Evolutionary conservation across 2,329 filamentous ascomycete genomes (phyloP).

Genomic region (Tolypocladium inflatum): DNA sequence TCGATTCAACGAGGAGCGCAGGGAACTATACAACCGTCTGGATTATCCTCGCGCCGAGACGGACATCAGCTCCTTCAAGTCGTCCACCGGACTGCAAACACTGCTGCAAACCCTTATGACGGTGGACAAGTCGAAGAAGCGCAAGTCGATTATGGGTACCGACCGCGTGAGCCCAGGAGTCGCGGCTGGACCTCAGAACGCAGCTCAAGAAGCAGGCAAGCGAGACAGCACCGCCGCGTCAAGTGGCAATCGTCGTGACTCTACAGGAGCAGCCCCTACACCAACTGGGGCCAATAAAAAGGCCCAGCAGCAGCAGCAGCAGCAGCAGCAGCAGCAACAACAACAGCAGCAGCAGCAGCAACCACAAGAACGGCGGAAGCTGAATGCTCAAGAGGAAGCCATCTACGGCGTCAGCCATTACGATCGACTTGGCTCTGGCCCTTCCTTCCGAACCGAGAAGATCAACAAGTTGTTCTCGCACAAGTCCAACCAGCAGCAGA

Average conservation of each 20-base stretch:
- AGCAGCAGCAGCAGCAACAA: conserved; percentile 19
- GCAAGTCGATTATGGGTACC: conserved; percentile 57
- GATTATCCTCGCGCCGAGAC: conserved; percentile 66
- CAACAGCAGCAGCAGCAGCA: conserved; percentile 17
- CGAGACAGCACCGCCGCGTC: conserved; percentile 45
- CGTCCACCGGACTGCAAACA: conserved; percentile 68
- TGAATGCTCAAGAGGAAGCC: conserved; percentile 65
- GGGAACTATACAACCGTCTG: conserved; percentile 76
- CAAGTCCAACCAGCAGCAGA: conserved; percentile 66
- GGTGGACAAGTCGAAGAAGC: conserved; percentile 83
- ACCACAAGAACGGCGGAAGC: conserved; percentile 53
- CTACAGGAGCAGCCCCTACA: conserved; percentile 20
- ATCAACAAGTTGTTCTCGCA: conserved; percentile 70
- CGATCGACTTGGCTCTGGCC: conserved; percentile 76
- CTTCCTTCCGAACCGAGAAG: conserved; percentile 81
- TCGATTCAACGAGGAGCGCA: conserved; percentile 76
- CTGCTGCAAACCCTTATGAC: conserved; percentile 75
- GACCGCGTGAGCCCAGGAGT: conserved; percentile 41
- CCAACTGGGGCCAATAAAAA: conserved; percentile 39
- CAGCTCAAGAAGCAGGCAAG: conserved; percentile 27
- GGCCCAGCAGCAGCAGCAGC: conserved; percentile 23
- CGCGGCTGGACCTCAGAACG: conserved; percentile 28
- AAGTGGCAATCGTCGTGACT: conserved; percentile 23
- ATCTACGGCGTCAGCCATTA: conserved; percentile 79
- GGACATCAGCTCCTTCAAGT: conserved; percentile 70